phyloP scores from a whole-genome alignment of 805 yeast genomes.

The Saccharomyces eubayanus region DNA sequence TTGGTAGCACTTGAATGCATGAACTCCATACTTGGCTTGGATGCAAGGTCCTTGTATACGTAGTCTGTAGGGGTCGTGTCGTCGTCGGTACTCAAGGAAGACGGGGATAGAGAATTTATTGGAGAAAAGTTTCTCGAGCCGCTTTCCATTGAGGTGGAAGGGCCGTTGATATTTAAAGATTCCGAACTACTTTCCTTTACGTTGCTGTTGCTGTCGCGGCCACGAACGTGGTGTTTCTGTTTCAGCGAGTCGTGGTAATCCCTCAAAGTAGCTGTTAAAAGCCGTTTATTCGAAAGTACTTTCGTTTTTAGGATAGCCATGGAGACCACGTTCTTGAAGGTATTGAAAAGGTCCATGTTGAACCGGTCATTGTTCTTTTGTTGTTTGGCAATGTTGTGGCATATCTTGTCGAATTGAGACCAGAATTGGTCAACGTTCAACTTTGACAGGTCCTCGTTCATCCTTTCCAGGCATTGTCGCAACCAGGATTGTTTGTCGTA shows the following conservation, averaged over 20 bases:
- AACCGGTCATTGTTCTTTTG: background rate
- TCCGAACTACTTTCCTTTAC: background rate
- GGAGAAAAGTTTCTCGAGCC: constrained; percentile 3
- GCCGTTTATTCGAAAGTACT: constrained; percentile 13
- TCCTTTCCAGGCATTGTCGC: constrained; percentile 8
- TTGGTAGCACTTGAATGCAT: background rate
- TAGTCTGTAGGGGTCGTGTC: background rate
- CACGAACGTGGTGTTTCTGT: background rate
- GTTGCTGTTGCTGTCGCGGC: too few species aligned
- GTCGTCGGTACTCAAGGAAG: background rate
- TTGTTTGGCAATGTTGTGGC: background rate
- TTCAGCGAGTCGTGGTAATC: constrained; percentile 11
- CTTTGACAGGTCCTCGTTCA: constrained; percentile 18
- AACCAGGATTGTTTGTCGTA: constrained; percentile 6
- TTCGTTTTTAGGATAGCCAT: constrained; percentile 19
- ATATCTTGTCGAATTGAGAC: constrained; percentile 9
- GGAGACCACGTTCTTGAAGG: constrained; percentile 19
- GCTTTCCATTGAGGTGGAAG: constrained; percentile 1
- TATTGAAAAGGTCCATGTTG: constrained; percentile 2
- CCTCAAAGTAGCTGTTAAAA: constrained; percentile 7
- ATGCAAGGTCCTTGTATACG: background rate
- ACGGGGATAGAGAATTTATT: constrained; percentile 6
- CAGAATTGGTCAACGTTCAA: constrained; percentile 16
- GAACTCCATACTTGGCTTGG: background rate
- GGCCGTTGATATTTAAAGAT: constrained; percentile 1